Conservation (phyloP, 768 basidiomycete genomes). For the Lyophyllum decastes region DNA sequence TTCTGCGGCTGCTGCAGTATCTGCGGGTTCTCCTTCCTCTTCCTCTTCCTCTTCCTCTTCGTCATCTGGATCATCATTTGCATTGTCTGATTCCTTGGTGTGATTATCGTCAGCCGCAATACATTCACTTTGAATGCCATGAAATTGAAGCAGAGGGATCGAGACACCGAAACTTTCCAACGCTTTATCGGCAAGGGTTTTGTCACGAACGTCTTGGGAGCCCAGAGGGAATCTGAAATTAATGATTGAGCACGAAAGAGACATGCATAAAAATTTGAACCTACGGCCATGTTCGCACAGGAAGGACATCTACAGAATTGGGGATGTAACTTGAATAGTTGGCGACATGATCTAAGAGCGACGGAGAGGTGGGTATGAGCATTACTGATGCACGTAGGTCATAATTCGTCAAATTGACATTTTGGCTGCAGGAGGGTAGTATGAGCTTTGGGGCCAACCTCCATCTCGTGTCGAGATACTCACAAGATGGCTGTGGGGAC, state of each 20-base stretch:
- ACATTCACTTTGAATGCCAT: conserved; percentile 24
- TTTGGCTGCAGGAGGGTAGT: neutral
- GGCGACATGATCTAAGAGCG: conserved; percentile 6
- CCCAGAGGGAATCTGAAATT: conserved; percentile 4
- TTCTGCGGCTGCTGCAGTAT: neutral
- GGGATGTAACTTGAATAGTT: conserved; percentile 15
- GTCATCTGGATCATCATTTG: neutral
- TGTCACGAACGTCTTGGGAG: neutral
- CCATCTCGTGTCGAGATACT: neutral
- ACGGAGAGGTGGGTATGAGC: conserved; percentile 8
- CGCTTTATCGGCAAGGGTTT: neutral
- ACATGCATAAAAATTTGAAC: neutral
- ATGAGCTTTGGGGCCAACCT: neutral
- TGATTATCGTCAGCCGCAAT: neutral
- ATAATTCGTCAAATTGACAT: conserved; percentile 9
- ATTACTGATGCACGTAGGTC: conserved; percentile 12
- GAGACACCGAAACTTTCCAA: conserved; percentile 28
- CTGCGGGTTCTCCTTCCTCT: too few relatives aligned
- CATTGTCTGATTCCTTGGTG: neutral
- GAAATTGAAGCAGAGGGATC: conserved; percentile 32
- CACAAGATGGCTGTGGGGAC: conserved; percentile 23
- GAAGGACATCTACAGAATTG: neutral
- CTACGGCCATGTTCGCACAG: conserved; percentile 13
- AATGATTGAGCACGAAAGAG: neutral
- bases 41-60: neutral